Evolutionary conservation across 2,329 filamentous ascomycete genomes (phyloP).

Genomic region (Aspergillus ruber): DNA sequence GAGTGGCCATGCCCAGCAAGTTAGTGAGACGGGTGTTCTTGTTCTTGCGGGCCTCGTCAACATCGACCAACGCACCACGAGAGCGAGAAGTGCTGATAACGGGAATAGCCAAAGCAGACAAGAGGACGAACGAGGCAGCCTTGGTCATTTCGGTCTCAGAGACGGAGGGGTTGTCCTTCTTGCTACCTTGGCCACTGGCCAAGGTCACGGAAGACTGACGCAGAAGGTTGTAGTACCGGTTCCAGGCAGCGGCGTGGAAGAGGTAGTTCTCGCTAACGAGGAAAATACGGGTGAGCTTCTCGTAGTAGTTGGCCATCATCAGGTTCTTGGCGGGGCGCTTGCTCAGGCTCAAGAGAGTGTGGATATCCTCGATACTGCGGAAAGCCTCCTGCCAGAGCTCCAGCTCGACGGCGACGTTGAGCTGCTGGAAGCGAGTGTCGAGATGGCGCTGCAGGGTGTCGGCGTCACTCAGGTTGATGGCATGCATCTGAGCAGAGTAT

Average conservation of each 20-base stretch:
- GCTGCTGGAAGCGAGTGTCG: conserved; percentile 95
- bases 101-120: conserved; percentile 93
- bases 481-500: conserved; percentile 98
- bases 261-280: conserved; percentile 98
- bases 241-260: conserved; percentile 97
- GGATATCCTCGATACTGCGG: conserved; percentile 97
- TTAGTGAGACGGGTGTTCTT: conserved; percentile 98
- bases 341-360: conserved; percentile 93
- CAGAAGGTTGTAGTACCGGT: conserved; percentile 92
- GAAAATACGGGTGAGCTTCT: conserved; percentile 98
- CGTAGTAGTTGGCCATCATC: conserved; percentile 99
- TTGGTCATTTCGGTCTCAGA: conserved; percentile 87
- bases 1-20: conserved; percentile 83
- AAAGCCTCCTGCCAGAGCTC: conserved; percentile 99
- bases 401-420: conserved; percentile 95
- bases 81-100: conserved; percentile 98
- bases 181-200: conserved; percentile 77
- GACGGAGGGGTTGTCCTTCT: conserved; percentile 88
- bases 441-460: conserved; percentile 96
- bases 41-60: conserved; percentile 95
- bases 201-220: conserved; percentile 81
- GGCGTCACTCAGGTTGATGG: conserved; percentile 96
- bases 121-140: conserved; percentile 88
- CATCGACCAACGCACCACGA: conserved; percentile 89
- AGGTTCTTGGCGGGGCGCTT: conserved; percentile 97